Evolutionary conservation across 345 rosid genomes (phyloP).

Genomic region (Pistacia vera): DNA sequence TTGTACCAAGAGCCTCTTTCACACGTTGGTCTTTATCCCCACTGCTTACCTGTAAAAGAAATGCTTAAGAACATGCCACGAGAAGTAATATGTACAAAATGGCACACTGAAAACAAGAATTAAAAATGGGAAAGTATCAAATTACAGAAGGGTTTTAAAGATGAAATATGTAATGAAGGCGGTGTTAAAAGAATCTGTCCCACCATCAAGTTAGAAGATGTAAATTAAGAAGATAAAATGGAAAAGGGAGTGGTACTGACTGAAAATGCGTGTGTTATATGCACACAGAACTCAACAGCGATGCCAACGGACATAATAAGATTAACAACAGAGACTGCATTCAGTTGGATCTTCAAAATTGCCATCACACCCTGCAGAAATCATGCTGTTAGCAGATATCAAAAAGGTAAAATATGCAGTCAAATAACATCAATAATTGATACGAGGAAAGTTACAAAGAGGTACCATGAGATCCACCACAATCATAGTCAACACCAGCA

Average conservation of each 20-base stretch:
- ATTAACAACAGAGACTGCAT: constrained; percentile 95
- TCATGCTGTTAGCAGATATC: constrained; percentile 24
- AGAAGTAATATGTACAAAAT: constrained; percentile 1
- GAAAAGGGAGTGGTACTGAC: constrained; percentile 48
- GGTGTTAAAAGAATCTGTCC: background rate
- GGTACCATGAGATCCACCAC: constrained; percentile 87
- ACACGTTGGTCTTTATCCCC: constrained; percentile 81
- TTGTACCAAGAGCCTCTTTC: constrained; percentile 79
- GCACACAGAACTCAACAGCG: constrained; percentile 96
- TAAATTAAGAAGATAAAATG: background rate
- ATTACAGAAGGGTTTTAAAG: background rate
- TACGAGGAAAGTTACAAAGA: background rate
- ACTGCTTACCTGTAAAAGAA: constrained; percentile 56
- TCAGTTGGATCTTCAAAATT: constrained; percentile 80
- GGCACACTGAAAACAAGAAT: background rate
- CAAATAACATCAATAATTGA: background rate
- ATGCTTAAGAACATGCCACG: constrained; percentile 11
- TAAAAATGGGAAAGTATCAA: background rate
- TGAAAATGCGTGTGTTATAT: constrained; percentile 85
- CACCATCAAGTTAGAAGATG: background rate
- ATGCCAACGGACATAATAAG: constrained; percentile 95
- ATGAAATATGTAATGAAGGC: background rate
- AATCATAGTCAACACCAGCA: constrained; percentile 85
- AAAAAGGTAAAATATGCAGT: background rate
- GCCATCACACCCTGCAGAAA: constrained; percentile 94